Evolutionary conservation across 345 rosid genomes (phyloP).

Genomic region (Sonneratia caseolaris): DNA sequence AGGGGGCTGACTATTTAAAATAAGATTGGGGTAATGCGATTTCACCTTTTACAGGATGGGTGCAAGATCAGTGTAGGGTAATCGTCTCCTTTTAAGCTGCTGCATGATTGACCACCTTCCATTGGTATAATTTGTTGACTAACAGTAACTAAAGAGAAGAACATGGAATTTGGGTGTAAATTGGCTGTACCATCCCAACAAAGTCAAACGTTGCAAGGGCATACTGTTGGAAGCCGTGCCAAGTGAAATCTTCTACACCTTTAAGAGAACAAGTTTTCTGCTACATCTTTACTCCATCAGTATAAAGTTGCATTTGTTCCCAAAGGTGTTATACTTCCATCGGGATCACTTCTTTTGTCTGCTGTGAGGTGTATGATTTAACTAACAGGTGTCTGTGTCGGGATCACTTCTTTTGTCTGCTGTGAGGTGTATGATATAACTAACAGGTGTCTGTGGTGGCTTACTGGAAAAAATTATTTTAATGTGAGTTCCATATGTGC

Average conservation of each 20-base stretch:
- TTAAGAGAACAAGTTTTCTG: conserved; percentile 86
- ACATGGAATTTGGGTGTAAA: conserved; percentile 49
- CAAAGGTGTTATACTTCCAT: conserved; percentile 61
- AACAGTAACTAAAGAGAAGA: conserved; percentile 36
- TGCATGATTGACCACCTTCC: conserved; percentile 70
- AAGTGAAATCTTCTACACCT: conserved; percentile 86
- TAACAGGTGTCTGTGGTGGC: conserved; percentile 80
- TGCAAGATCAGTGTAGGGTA: conserved; percentile 78
- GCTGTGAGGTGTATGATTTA: conserved; percentile 8
- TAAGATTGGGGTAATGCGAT: neutral
- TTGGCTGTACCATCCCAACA: conserved; percentile 82
- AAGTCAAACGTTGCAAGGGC: conserved; percentile 79
- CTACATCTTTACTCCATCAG: conserved; percentile 81
- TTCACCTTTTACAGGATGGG: conserved; percentile 46
- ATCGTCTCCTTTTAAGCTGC: conserved; percentile 77
- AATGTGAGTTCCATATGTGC: conserved; percentile 40
- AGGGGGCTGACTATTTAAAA: neutral
- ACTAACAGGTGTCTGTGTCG: conserved; percentile 56
- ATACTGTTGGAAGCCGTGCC: conserved; percentile 71
- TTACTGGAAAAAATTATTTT: conserved; percentile 76
- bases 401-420: conserved; percentile 13
- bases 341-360: conserved; percentile 20
- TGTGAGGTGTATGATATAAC: conserved; percentile 11
- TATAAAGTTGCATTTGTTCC: conserved; percentile 93
- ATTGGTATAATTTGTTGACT: conserved; percentile 65